Evolutionary conservation across 2,329 filamentous ascomycete species (phyloP), one percentile per base, ranked within the genome.

Genomic region (Colletotrichum neosansevieriae): DNA sequence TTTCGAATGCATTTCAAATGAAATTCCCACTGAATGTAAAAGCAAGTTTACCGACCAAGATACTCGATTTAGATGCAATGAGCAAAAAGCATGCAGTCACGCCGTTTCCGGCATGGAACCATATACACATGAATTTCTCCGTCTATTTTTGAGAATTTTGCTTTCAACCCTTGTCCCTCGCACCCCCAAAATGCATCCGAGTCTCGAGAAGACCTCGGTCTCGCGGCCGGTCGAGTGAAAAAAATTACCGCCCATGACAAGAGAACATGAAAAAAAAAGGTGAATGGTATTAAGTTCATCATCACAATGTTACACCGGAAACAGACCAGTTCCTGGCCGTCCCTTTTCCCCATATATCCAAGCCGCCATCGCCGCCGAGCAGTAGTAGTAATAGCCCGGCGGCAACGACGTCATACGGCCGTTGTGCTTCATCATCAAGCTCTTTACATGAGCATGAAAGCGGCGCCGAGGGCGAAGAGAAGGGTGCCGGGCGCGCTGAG

Each of bases 391-490:
- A 29, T 29, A 7, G 29, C 29, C 29, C 29, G 29, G 29, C 29
- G 29, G 29, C 29, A 29, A 3, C 44, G 21, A 24, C 15, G 17
- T 9, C 15, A 10, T 2, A 17, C 5, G 29, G 24, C 49, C 15
- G 13, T 17, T 2, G 34, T 17, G 1, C 32, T n/a, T 17, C 15
- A 6, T 10, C 29, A 17, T 13, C 49, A n/a, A 3, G 32, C 54
- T 36, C 13, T 44, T 67, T 76, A 78, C 69, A 79, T 65, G 44
- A 87, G 76, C 73, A 86, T 72, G 66, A 86, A 76, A 65, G 80
- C 78, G 38, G 79, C 80, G 62, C 77, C 83, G 38, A 84, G 68
- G 67, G 75, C 81, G 57, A 84, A 70, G 53, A 88, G 77, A 69
- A 83, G 72, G 15, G 80, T 77, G 74, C 77, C 77, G 29, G 84